Base-by-base conservation (phyloP, 1,284 basidiomycete genomes). In the Ustilago trichophora region DNA sequence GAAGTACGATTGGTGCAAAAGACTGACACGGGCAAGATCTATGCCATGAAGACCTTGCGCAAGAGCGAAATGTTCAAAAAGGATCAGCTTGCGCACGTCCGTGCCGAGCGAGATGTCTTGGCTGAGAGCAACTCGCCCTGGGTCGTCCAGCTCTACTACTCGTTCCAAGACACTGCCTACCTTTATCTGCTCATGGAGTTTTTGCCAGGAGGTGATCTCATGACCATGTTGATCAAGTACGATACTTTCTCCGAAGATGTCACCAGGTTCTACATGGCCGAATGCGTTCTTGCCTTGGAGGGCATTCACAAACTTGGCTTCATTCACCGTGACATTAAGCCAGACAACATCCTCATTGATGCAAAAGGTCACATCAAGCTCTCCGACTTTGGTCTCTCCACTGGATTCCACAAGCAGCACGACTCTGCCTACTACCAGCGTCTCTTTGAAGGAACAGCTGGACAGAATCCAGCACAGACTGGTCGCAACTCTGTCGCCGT, bases 11-110 rank as follows among this genome's bases (percentile, higher is more conserved):
- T 98, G 43, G 93, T 96, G 36, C 95, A 98, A 83, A 98, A 98
- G 84, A 88, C 90, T 41, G 95, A 98, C 82, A 98, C 94, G 10
- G 93, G 91, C 62, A 96, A 95, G 84, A 95, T 98, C 54, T 98
- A 97, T 80, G 95, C 95, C 34, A 98, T 98, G 96, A 98, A 98
- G 86, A 96, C 92, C 64, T 83, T 98, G 79, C 89, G 93, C 82
- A 98, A 98, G 85, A 90, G 90, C 47, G 95, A 98, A 83, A 98
- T 98, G 95, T 90, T 98, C 85, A 96, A 98, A 82, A 93, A 95
- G 80, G 96, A 98, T 82, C 80, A 97, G 91, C 87, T 98, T 49
- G 95, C 95, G 1, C 95, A 98, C 82, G 93, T 98, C 57, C 89
- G 95, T 71, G 95, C 95, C n/a, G 96, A 98, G 82, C 89, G 95